A percentile compares a stretch with the other conserved stretches of the same genome.
Conservation (phyloP, 164 flowering plant species). For the Annona squamosa region DNA sequence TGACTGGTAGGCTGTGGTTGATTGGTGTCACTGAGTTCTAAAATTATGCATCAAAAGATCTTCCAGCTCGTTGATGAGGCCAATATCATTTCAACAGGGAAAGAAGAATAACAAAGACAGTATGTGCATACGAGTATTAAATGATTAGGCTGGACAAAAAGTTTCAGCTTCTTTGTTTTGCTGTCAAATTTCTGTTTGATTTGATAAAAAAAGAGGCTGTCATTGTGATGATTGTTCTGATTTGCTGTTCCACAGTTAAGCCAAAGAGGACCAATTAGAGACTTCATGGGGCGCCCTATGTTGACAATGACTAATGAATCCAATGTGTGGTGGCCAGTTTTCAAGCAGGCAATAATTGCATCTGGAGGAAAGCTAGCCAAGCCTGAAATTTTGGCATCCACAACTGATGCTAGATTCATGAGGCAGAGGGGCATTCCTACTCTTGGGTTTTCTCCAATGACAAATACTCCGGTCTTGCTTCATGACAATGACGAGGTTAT, state of each 20-base stretch:
- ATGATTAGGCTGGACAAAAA: neutral
- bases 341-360: slow-evolving; percentile 54
- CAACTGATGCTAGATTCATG: slow-evolving; percentile 83
- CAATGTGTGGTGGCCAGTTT: slow-evolving; percentile 92
- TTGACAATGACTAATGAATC: slow-evolving; percentile 67
- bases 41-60: neutral
- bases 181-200: neutral
- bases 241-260: slow-evolving; percentile 35
- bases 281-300: slow-evolving; percentile 58
- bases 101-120: neutral
- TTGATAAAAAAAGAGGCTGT: neutral
- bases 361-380: slow-evolving; percentile 79
- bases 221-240: slow-evolving; percentile 1
- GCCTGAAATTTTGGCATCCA: slow-evolving; percentile 89
- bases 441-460: slow-evolving; percentile 93
- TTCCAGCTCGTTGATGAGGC: neutral
- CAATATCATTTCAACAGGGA: no score
- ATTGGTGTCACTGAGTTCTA: no score
- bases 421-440: slow-evolving; percentile 77
- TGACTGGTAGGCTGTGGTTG: no score
- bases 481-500: slow-evolving; percentile 94
- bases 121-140: neutral
- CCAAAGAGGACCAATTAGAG: slow-evolving; percentile 65
- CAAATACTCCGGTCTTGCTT: slow-evolving; percentile 77
- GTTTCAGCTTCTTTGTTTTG: neutral